phyloP scores from a whole-genome alignment of 2,329 filamentous ascomycete genomes.

The Plenodomus biglobosus region DNA sequence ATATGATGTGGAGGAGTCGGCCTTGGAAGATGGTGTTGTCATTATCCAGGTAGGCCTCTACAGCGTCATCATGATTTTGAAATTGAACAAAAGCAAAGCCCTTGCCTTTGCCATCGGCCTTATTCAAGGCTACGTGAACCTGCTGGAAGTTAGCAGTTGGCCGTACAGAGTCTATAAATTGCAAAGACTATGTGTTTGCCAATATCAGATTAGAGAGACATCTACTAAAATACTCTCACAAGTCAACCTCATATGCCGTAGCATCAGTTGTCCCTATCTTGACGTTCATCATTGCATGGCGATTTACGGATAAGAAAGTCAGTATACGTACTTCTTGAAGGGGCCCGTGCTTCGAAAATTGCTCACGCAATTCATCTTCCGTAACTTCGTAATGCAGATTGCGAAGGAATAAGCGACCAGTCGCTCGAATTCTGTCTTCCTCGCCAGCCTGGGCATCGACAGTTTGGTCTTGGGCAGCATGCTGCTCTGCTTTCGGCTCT shows the following conservation, averaged over 20 bases:
- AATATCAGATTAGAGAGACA: conserved; percentile 86
- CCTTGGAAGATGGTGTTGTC: conserved; percentile 92
- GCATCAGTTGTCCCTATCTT: conserved; percentile 99
- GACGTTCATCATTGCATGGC: conserved; percentile 77
- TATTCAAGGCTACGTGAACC: conserved; percentile 83
- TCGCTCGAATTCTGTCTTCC: conserved; percentile 67
- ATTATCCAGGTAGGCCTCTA: conserved; percentile 74
- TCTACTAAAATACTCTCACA: conserved; percentile 99
- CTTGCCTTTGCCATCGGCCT: conserved; percentile 71
- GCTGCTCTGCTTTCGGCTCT: conserved; percentile 3
- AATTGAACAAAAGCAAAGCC: conserved; percentile 90
- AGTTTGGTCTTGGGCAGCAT: conserved; percentile 37
- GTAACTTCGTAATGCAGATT: conserved; percentile 82
- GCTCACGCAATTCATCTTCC: conserved; percentile 71
- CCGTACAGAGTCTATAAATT: not conserved
- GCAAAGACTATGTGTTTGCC: conserved; percentile 7
- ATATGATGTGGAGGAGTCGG: conserved; percentile 85
- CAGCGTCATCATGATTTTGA: conserved; percentile 68
- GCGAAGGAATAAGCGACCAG: conserved; percentile 79
- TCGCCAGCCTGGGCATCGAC: conserved; percentile 45
- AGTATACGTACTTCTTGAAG: conserved; percentile 77
- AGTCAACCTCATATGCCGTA: conserved; percentile 83
- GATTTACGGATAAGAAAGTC: conserved; percentile 19
- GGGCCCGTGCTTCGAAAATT: conserved; percentile 72
- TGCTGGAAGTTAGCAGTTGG: conserved; percentile 47